Base-by-base conservation (phyloP, 345 rosid genomes). In the Brassica cretica region DNA sequence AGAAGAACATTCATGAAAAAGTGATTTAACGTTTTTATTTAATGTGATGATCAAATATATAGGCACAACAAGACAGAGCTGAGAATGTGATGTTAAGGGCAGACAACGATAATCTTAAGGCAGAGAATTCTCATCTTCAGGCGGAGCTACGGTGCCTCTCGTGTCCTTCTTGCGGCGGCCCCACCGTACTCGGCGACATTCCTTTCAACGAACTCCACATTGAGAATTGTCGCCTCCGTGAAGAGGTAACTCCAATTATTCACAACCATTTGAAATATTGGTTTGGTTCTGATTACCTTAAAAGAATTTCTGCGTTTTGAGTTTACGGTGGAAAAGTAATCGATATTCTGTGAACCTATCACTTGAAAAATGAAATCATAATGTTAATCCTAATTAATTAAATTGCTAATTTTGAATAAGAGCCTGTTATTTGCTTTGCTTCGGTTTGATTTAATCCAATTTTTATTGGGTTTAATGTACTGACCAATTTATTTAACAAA, bases 31-130 rank as follows among this genome's bases (percentile, higher is more conserved):
- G 32, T 1, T 72, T 15, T 30, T 59, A 2, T 1, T 27, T 27
- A 29, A 2, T 44, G 64, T 69, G 49, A 5, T 71, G 33, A 61
- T 72, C 25, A 67, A 66, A 39, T 39, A n/a, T 44, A 6, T 68
- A 94, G 98, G 97, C 98, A 63, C 97, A 92, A 68, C 98, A 94
- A 84, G 98, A 91, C 76, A 85, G 98, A 60, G 5, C 89, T 0
- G 98, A 94, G 55, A 94, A 94, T 73, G 79, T 73, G 74, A 84
- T 92, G 71, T 87, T 94, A 32, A 86, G 94, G 68, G 87, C 93
- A 6, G 98, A 94, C 78, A 94, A 94, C 64, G 97, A 92, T 25
- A 81, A 56, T 8, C 86, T 94, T 6, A 91, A 88, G 87, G 79
- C 80, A 37, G 98, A 92, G 81, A 91, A 92, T 73, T 89, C 82